Evolutionary conservation across 768 basidiomycete genomes (phyloP), one percentile per base, ranked within the genome.

Genomic region (Pluteus cervinus): DNA sequence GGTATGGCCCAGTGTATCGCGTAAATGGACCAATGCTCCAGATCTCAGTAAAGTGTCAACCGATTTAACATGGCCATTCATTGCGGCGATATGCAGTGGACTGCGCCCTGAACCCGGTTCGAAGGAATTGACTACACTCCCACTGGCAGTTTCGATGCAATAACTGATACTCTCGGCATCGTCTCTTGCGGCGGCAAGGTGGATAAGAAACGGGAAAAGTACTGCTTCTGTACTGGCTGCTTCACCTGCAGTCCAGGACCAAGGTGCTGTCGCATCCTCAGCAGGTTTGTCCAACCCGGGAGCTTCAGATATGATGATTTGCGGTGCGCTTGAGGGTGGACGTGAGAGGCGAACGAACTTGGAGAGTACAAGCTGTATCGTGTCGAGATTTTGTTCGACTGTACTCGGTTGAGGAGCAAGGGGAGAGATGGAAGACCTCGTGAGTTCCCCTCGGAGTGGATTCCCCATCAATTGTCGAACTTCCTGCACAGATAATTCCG

Each of bases 381-480:
- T 73, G 24, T 79, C 76, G 11, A 81, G 56, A 42, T 73, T 72
- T 33, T 69, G 59, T 5, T 72, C 68, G 14, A 75, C 56, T 5
- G 61, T 58, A 1, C 59, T 70, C 21, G 67, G 65, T 33, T 59
- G 68, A 2, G 73, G 61, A 0, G 71, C 54, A n/a, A n/a, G n/a
- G n/a, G n/a, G n/a, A 7, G 70, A 54, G 16, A 57, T 60, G 5
- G 73, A 55, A 10, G 66, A 52, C 16, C 73, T 69, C 0, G 86
- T 90, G 28, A 97, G 77, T 58, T 97, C 92, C 31, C 92, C 92
- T 5, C 92, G 88, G 8, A 96, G 68, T 3, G 93, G 84, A 23
- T 71, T 78, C 9, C 75, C 65, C 40, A 96, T 75, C 15, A 94
- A 71, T 26, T 76, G 65, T 37, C 89, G 79, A 30, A 97, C 74